Conservation (phyloP, 257 asterid species). For the Osmanthus fragrans region DNA sequence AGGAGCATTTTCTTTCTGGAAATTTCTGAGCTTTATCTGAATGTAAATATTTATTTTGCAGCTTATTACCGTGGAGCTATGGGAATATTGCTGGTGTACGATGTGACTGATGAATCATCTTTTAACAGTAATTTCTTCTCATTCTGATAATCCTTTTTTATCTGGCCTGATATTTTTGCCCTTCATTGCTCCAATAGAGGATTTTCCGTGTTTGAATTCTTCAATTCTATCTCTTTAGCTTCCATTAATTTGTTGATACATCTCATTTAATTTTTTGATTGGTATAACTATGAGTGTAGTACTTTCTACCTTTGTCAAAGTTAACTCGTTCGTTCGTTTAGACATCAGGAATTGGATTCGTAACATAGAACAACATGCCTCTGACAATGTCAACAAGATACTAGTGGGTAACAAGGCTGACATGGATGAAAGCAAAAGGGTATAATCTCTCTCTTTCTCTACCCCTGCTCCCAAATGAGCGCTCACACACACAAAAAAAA, state of each 20-base stretch:
- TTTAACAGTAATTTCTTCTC: conserved; percentile 50
- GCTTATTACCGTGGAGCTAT: conserved; percentile 76
- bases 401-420: conserved; percentile 76
- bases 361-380: conserved; percentile 71
- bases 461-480: not conserved
- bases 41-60: conserved; percentile 29
- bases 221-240: not conserved
- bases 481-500: no score
- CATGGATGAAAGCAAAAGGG: conserved; percentile 78
- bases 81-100: conserved; percentile 76
- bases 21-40: conserved; percentile 1
- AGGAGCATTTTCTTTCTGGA: not conserved
- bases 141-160: conserved; percentile 12
- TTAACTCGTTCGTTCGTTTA: conserved; percentile 27
- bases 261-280: not conserved
- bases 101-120: conserved; percentile 68
- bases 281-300: not conserved
- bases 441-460: conserved; percentile 24
- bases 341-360: conserved; percentile 76
- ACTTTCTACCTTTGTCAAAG: conserved; percentile 19
- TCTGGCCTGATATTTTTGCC: not conserved
- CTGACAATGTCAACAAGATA: conserved; percentile 68
- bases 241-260: conserved; percentile 2
- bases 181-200: not conserved
- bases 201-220: no score